Conservation (phyloP, 2,329 filamentous ascomycete genomes). For the Cercospora brassicicola region DNA sequence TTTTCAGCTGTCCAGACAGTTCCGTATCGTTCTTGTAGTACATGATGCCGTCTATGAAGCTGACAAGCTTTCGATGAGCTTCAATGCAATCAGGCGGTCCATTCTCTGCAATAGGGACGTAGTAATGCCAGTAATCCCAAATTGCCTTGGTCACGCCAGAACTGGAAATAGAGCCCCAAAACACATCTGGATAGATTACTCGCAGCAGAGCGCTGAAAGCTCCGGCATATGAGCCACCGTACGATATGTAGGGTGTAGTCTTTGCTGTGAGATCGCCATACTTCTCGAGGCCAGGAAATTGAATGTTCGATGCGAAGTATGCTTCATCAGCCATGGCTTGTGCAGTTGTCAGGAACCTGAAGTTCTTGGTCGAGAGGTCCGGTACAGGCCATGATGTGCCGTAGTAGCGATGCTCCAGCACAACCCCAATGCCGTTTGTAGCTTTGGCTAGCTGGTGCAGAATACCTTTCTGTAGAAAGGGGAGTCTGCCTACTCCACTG, state of each 20-base stretch:
- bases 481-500: constrained; percentile 60
- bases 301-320: constrained; percentile 73
- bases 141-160: constrained; percentile 76
- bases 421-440: constrained; percentile 72
- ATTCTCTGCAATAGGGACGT: constrained; percentile 58
- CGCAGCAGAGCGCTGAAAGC: constrained; percentile 75
- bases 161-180: constrained; percentile 76
- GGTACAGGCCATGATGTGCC: constrained; percentile 69
- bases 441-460: constrained; percentile 68
- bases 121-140: constrained; percentile 68
- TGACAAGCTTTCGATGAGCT: constrained; percentile 61
- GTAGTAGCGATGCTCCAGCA: constrained; percentile 87
- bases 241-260: constrained; percentile 70
- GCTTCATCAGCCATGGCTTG: constrained; percentile 78
- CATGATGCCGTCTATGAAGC: constrained; percentile 61
- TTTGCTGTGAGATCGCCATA: constrained; percentile 63
- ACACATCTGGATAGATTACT: constrained; percentile 73
- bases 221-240: constrained; percentile 82
- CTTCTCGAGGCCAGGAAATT: constrained; percentile 69
- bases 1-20: constrained; percentile 52
- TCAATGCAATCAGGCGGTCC: constrained; percentile 64
- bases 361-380: constrained; percentile 66
- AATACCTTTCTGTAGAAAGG: constrained; percentile 76
- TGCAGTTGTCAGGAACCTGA: constrained; percentile 80
- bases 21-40: constrained; percentile 47